Base-by-base conservation (phyloP, 805 yeast genomes). In the Metschnikowia anglica region DNA sequence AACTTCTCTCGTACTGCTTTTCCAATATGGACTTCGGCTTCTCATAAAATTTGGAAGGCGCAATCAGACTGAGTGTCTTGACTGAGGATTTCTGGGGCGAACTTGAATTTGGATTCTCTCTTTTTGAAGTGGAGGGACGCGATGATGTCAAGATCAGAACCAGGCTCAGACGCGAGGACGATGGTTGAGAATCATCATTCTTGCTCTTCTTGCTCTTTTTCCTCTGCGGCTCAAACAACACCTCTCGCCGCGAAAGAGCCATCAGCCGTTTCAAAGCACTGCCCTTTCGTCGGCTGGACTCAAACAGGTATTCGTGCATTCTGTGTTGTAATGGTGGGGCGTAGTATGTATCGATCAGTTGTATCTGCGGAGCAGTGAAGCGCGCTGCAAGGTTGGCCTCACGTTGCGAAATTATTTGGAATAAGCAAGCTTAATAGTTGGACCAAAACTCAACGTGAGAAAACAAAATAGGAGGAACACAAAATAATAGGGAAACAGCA, bases 1-100 rank as follows among this genome's bases (percentile, higher is more conserved):
- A 28, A 27, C 39, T 46, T 20, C 34, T 42, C 39, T 52, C 55
- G 27, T 52, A 52, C 39, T 52, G 55, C 39, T 29, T 42, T 36
- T 52, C 54, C 26, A 52, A 31, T 6, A 37, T 38, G 2, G 52
- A 34, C 33, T 52, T 52, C 4, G 53, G 46, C 23, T 34, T 36
- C 9, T 47, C 46, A 26, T 52, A 52, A 31, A 52, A 52, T 5
- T 43, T 12, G 12, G 41, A 24, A 3, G 51, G 37, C 4, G 48
- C n/a, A 3, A 43, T 35, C 11, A 17, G 23, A 15, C 18, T 34
- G 30, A 40, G 28, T 16, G 20, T 5, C 10, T 25, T 25, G 4
- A 13, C 10, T 5, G 31, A 28, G 16, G 5, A 7, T 13, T 3
- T 18, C 7, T 25, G n/a, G 10, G 26, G 35, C 16, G 12, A 15